Evolutionary conservation across 2,329 filamentous ascomycete species (phyloP), one percentile per base, ranked within the genome.

Genomic region (Beauveria scarabaeidicola): DNA sequence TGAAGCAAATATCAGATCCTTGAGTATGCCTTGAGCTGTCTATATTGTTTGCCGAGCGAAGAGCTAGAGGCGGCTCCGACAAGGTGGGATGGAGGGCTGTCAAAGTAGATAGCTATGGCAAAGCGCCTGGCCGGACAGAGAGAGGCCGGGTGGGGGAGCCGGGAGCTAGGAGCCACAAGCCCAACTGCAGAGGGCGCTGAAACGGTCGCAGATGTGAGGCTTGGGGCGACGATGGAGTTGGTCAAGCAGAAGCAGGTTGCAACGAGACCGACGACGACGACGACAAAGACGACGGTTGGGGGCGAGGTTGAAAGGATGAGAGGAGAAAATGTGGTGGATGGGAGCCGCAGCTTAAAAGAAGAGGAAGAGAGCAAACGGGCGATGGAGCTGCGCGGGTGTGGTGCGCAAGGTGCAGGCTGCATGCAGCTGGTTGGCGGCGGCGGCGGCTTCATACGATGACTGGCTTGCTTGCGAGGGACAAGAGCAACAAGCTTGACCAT

Each of bases 281-380:
- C 29, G 32, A 36, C 11, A 9, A 15, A 9, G 32, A 36, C 19
- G 51, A 51, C 46, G 9, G 19, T 25, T 40, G 38, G 25, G 44
- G 43, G 43, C 38, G 43, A 60, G 51, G 58, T 50, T 60, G 58
- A 60, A 15, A 43, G 47, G 36, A 36, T 23, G 29, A 32, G 32
- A 47, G 50, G 29, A 23, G 23, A 17, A 46, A 23, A 19, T 38
- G 52, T 44, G 52, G 41, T 36, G 53, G 41, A 56, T 47, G 53
- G 27, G 17, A 47, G 29, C 19, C 15, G 43, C 53, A 32, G 52
- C 40, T 55, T 55, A 46, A 55, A 46, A 56, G 53, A 40, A 17
- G 32, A 36, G 32, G 5, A 36, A 32, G 15, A 56, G 41, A 47
- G 53, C 53, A 55, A 55, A 55, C 53, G 29, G 53, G 53, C 53